Evolutionary conservation across 306 rosid species (phyloP), one percentile per base, ranked within the genome.

Genomic region (Abrus precatorius): DNA sequence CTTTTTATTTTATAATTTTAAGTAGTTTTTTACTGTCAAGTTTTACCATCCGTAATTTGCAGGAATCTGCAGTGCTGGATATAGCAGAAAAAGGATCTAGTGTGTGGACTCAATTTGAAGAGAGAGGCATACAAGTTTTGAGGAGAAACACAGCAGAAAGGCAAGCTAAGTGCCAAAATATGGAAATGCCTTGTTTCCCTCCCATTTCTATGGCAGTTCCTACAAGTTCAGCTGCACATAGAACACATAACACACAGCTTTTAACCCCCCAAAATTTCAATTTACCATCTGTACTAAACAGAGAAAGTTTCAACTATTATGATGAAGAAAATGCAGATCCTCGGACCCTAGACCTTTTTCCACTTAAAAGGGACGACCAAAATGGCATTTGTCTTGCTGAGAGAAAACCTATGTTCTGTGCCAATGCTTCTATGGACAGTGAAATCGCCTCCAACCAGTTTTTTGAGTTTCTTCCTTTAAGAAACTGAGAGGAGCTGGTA

Each of bases 271-370:
- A 69, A 30, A 61, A 44, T n/a, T 74, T 65, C 57, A 34, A 9
- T 54, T 27, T 43, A 12, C 70, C 74, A n/a, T 65, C 73, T 48
- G 63, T 52, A 55, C 44, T 80, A 61, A 77, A 81, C 69, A 77
- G 41, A 76, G 83, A n/a, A 79, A 69, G 34, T 62, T 78, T 79
- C 74, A 78, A 50, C 48, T 10, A 71, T 55, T 47, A 75, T 30
- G 74, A 28, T 0, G 83, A 78, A 76, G 75, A 78, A 43, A 72
- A 79, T 50, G 75, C 53, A 72, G 66, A 79, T 64, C 49, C 73
- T 34, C 41, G 75, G 11, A 90, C 94, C 12, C 92, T 90, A 1
- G 85, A 90, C 55, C 93, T 92, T 43, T 92, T 92, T 79, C 97
- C 97, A 54, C 84, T 70, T 1, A 38, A 80, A 59, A 85, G 83